A percentile compares a stretch with the other conserved stretches of the same genome.
These are phyloP conservation scores for Beta vulgaris DNA, from an alignment of 148 eudicot species.

Conservation along the genomic window DNA sequence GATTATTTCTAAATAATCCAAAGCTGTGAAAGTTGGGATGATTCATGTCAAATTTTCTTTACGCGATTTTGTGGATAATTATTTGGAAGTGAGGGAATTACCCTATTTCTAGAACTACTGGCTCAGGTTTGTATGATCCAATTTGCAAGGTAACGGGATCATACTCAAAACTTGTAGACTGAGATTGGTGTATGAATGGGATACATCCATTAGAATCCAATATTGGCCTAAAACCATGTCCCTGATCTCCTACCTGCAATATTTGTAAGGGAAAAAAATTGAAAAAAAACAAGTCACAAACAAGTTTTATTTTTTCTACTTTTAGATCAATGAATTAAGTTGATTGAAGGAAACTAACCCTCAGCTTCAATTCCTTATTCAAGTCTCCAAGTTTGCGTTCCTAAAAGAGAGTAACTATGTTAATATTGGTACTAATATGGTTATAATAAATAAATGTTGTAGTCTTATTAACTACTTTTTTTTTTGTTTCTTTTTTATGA, in stretches of 20 bases:
- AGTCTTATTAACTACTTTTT: no score
- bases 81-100: slow-evolving; percentile 24
- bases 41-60: no score
- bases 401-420: slow-evolving; percentile 27
- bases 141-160: slow-evolving; percentile 30
- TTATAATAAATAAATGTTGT: no score
- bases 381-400: slow-evolving; percentile 93
- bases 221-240: slow-evolving; percentile 32
- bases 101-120: slow-evolving; percentile 65
- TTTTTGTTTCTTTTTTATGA: no score
- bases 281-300: neutral
- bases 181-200: slow-evolving; percentile 35
- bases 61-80: neutral
- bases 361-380: slow-evolving; percentile 81
- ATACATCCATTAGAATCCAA: slow-evolving; percentile 34
- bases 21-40: no score
- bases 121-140: slow-evolving; percentile 47
- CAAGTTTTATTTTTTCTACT: neutral
- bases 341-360: slow-evolving; percentile 40
- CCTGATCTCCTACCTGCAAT: slow-evolving; percentile 52
- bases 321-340: neutral
- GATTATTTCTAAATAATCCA: no score
- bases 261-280: neutral
- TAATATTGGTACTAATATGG: neutral
- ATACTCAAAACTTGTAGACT: slow-evolving; percentile 28